phyloP scores from a whole-genome alignment of 768 basidiomycete genomes.

The Leccinellum luteum region DNA sequence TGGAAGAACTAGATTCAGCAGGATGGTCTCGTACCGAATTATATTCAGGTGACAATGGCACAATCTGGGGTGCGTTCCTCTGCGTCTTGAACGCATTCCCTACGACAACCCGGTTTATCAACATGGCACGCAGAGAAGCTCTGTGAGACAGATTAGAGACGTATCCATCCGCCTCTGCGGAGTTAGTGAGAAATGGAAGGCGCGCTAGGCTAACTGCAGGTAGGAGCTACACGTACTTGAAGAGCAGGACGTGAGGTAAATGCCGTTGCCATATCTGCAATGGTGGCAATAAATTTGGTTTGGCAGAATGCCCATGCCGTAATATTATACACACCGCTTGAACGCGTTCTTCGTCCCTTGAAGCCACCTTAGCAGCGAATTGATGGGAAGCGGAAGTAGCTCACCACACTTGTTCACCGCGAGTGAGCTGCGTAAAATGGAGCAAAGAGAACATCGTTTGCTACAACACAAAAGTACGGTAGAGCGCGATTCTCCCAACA shows the following conservation, averaged over 20 bases:
- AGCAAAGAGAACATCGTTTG: constrained; percentile 12
- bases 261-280: constrained; percentile 12
- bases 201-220: not conserved
- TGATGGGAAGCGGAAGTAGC: not conserved
- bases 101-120: constrained; percentile 6
- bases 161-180: constrained; percentile 15
- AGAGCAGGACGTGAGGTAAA: constrained; percentile 14
- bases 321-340: constrained; percentile 10
- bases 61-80: constrained; percentile 12
- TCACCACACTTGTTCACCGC: constrained; percentile 12
- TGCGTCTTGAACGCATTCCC: constrained; percentile 10
- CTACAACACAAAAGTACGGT: constrained; percentile 4
- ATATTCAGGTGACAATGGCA: constrained; percentile 3
- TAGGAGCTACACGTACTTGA: constrained; percentile 9
- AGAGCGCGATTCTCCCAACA: constrained; percentile 14
- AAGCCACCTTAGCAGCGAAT: not conserved
- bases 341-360: constrained; percentile 15
- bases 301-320: not conserved
- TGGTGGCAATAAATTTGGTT: not conserved
- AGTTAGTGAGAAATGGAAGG: constrained; percentile 5
- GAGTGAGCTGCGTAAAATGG: constrained; percentile 12
- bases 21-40: constrained; percentile 5
- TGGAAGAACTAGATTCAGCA: not conserved
- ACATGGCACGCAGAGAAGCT: constrained; percentile 10
- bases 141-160: constrained; percentile 13